Conservation (phyloP, 768 basidiomycete species). For the Mycena latifolia region DNA sequence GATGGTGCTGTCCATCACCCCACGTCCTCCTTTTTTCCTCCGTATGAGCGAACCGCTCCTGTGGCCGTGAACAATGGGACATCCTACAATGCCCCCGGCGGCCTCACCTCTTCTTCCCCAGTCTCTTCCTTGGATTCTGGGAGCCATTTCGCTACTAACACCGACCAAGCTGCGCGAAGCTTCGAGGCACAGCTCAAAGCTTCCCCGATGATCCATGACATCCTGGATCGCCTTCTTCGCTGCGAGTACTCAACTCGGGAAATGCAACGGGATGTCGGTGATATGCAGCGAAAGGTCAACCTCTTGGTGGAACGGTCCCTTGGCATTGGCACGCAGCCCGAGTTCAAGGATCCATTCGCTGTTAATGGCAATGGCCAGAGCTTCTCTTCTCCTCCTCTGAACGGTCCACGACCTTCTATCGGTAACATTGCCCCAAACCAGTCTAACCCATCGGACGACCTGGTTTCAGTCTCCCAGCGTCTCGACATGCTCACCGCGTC, state of each 20-base stretch:
- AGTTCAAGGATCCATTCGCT: slow-evolving; percentile 88
- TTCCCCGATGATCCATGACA: slow-evolving; percentile 81
- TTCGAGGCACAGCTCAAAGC: slow-evolving; percentile 83
- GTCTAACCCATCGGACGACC: slow-evolving; percentile 74
- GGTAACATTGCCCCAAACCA: slow-evolving; percentile 82
- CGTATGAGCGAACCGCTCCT: slow-evolving; percentile 25
- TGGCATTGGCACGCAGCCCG: slow-evolving; percentile 63
- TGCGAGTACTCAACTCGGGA: slow-evolving; percentile 79
- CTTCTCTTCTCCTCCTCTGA: slow-evolving; percentile 49
- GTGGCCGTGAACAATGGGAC: slow-evolving; percentile 43
- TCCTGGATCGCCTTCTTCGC: slow-evolving; percentile 79
- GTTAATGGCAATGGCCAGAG: slow-evolving; percentile 51
- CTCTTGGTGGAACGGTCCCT: slow-evolving; percentile 79
- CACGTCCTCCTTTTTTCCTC: slow-evolving; percentile 50
- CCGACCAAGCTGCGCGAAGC: slow-evolving; percentile 58
- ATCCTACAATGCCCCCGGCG: slow-evolving; percentile 57
- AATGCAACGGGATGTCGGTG: slow-evolving; percentile 79
- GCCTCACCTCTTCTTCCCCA: slow-evolving; percentile 76
- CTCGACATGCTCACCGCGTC: slow-evolving; percentile 86
- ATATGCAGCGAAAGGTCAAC: slow-evolving; percentile 84
- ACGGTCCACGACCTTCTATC: slow-evolving; percentile 71
- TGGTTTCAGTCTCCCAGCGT: slow-evolving; percentile 81
- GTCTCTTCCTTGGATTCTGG: slow-evolving; percentile 84
- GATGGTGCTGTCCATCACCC: slow-evolving; percentile 40
- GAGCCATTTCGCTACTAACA: slow-evolving; percentile 67